phyloP scores from a whole-genome alignment of 495 filamentous ascomycete species.

The Aspergillus indologenus region DNA sequence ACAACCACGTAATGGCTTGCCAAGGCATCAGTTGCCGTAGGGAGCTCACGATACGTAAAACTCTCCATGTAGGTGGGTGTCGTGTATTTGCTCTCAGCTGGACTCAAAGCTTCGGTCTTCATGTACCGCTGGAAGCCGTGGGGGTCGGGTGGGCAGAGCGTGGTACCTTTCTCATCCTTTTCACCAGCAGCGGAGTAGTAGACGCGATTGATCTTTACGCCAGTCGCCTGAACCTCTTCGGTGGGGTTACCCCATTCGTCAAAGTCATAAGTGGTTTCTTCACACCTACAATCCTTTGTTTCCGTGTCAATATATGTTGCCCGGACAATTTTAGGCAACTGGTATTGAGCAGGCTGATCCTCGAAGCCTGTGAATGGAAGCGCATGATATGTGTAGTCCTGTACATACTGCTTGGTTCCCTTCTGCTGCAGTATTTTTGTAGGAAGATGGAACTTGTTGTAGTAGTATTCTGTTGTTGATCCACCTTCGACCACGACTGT shows the following conservation, averaged over 20 bases:
- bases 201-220: slow-evolving; percentile 1
- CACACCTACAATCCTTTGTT: too few species aligned
- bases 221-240: not conserved
- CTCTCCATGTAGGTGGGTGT: slow-evolving; percentile 3
- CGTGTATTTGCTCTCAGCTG: not conserved
- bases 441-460: slow-evolving; percentile 14
- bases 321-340: not conserved
- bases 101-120: slow-evolving; percentile 1
- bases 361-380: not conserved
- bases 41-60: slow-evolving; percentile 2
- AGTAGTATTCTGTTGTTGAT: not conserved
- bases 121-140: slow-evolving; percentile 13
- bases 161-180: not conserved
- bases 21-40: not conserved
- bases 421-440: slow-evolving; percentile 1
- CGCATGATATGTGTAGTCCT: slow-evolving; percentile 3
- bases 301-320: slow-evolving; percentile 8
- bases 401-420: slow-evolving; percentile 2
- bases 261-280: slow-evolving; percentile 1
- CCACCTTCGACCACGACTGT: slow-evolving; percentile 5
- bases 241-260: slow-evolving; percentile 13
- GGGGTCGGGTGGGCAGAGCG: slow-evolving; percentile 13
- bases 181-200: slow-evolving; percentile 4
- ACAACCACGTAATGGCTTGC: not conserved
- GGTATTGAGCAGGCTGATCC: slow-evolving; percentile 8